Evolutionary conservation across 306 rosid species (phyloP), one percentile per base, ranked within the genome.

Genomic region (Sechiopsis laciniata): DNA sequence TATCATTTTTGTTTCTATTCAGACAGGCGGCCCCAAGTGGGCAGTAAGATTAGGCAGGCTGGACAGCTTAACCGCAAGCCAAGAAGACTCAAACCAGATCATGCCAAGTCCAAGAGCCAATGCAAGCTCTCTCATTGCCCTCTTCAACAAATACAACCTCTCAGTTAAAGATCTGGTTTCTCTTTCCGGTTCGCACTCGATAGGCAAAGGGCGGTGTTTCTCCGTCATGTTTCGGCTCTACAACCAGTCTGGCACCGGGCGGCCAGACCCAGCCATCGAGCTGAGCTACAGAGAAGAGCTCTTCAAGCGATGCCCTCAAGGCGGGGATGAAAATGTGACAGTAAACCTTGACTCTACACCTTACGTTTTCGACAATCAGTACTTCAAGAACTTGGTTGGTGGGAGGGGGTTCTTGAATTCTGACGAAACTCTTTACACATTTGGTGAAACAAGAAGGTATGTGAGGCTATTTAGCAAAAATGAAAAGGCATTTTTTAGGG

Each of bases 71-170:
- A 74, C 76, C 40, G 92, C 98, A 0, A 81, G 48, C 76, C 97
- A 88, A 76, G 85, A 87, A 59, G 87, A 88, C 62, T 87, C 98
- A 11, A 52, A 78, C 78, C 75, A 82, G 3, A 78, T 93, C 46
- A 93, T 93, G 98, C 98, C 97, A 0, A 90, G 96, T 56, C 97
- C 96, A 83, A 88, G 97, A 83, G 81, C 96, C 56, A 86, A 89
- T 71, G 97, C 98, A 46, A 85, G 67, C 42, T 29, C 12, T 55
- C 98, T 93, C 21, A 85, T 90, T 10, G 75, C 73, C 24, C 96
- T 93, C 22, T 93, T 90, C 66, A 45, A 71, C 0, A 82, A 48
- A 20, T 87, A 6, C 55, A 77, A 83, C 61, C 92, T 93, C 5
- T 76, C 76, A 10, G 83, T 87, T 22, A 76, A 79, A 61, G 94